Conservation (phyloP, 192 early-diverging fungal species). For the Hyaloraphidium curvatum region DNA sequence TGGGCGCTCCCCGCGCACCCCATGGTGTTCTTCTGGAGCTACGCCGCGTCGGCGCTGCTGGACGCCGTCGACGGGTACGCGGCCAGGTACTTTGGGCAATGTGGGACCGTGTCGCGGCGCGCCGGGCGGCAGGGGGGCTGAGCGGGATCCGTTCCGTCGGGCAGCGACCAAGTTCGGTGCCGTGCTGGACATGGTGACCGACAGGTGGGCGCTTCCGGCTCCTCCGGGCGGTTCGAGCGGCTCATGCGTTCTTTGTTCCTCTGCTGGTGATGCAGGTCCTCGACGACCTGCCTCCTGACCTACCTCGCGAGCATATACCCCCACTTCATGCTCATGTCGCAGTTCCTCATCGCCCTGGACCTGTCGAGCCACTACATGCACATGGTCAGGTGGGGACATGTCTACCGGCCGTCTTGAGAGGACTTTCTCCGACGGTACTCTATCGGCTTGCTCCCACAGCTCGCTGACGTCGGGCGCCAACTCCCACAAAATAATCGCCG, state of each 20-base stretch:
- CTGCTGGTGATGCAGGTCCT: slow-evolving; percentile 29
- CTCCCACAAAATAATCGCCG: slow-evolving; percentile 78
- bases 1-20: slow-evolving; percentile 61
- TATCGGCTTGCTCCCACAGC: slow-evolving; percentile 11
- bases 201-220: slow-evolving; percentile 32
- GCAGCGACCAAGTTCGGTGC: slow-evolving; percentile 69
- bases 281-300: slow-evolving; percentile 79
- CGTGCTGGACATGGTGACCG: slow-evolving; percentile 98
- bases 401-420: not conserved
- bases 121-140: not conserved
- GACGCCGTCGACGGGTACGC: slow-evolving; percentile 90
- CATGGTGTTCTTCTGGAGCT: slow-evolving; percentile 48
- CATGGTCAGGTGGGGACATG: slow-evolving; percentile 81
- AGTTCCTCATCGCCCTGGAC: slow-evolving; percentile 80
- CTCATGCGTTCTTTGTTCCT: not conserved
- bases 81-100: slow-evolving; percentile 79
- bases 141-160: not conserved
- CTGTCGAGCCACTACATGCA: slow-evolving; percentile 96
- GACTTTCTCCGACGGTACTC: not conserved
- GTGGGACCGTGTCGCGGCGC: slow-evolving; percentile 25
- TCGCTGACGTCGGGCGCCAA: slow-evolving; percentile 63
- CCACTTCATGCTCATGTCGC: slow-evolving; percentile 54
- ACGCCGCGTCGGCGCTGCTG: slow-evolving; percentile 72
- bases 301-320: slow-evolving; percentile 56
- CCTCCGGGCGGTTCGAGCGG: not conserved